phyloP scores from a whole-genome alignment of 345 rosid species.

The Streptanthus diversifolius region DNA sequence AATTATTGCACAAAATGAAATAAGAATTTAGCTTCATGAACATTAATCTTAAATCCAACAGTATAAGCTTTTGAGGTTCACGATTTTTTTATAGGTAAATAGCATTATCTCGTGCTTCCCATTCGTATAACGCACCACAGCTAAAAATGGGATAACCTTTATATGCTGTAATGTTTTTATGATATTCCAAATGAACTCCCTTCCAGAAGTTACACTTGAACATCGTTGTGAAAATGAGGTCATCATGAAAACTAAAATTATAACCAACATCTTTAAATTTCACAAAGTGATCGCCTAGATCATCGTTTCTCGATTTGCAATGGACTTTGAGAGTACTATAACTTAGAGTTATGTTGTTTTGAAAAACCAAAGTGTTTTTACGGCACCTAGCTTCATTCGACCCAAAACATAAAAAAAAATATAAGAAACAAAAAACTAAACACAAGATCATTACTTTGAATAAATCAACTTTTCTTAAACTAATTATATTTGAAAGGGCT shows the following conservation, averaged over 20 bases:
- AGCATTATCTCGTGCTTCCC: neutral
- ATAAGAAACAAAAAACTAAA: neutral
- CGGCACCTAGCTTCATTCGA: neutral
- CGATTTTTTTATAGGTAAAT: neutral
- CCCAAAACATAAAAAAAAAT: neutral
- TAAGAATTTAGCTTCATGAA: neutral
- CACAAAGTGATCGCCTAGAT: neutral
- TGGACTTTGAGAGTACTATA: neutral
- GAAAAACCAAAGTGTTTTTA: neutral
- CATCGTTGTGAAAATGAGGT: neutral
- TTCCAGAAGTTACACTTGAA: neutral
- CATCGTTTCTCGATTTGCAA: neutral
- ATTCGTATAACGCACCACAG: neutral
- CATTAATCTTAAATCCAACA: neutral
- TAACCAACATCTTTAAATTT: neutral
- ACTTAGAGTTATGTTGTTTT: neutral
- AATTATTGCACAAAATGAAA: neutral
- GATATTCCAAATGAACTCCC: neutral
- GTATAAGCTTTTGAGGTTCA: neutral
- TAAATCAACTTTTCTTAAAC: neutral
- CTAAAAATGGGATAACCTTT: neutral
- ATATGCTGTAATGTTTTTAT: neutral
- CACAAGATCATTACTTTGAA: neutral
- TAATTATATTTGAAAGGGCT: neutral
- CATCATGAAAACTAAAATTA: constrained; percentile 11